Evolutionary conservation across 1,139 yeast genomes (phyloP).

Genomic region (Debaryomyces fabryi): DNA sequence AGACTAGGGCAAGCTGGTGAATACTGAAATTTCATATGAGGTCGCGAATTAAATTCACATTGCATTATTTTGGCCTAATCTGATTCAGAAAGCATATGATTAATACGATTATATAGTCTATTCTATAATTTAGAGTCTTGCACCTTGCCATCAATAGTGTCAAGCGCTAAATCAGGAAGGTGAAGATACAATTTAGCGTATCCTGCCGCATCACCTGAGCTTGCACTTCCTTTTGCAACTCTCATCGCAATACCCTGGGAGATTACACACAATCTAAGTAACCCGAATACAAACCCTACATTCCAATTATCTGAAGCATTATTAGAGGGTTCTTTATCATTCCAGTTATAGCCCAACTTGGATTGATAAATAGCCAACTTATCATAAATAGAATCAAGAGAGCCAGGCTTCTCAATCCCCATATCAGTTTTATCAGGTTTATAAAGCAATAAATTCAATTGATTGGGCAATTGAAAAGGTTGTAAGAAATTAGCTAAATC

Average conservation of each 20-base stretch:
- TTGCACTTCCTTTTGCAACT: constrained; percentile 58
- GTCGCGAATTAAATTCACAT: not conserved
- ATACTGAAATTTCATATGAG: not conserved
- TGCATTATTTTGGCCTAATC: not conserved
- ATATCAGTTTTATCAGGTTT: constrained; percentile 34
- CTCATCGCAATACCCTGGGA: constrained; percentile 72
- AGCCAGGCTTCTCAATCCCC: constrained; percentile 40
- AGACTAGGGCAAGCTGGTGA: not conserved
- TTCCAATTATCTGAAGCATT: constrained; percentile 52
- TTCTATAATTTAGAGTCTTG: constrained; percentile 2
- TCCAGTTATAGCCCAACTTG: constrained; percentile 39
- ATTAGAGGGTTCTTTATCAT: constrained; percentile 32
- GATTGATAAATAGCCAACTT: constrained; percentile 31
- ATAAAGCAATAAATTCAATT: constrained; percentile 32
- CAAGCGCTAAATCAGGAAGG: constrained; percentile 43
- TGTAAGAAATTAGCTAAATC: constrained; percentile 65
- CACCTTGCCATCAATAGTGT: constrained; percentile 15
- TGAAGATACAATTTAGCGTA: constrained; percentile 47
- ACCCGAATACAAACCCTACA: constrained; percentile 62
- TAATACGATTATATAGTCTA: not conserved
- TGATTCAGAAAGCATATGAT: not conserved
- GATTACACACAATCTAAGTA: constrained; percentile 61
- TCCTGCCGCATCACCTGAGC: constrained; percentile 55
- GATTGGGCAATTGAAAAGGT: constrained; percentile 53
- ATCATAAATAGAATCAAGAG: constrained; percentile 25